Evolutionary conservation across 306 rosid genomes (phyloP).

Genomic region (Rosa rugosa): DNA sequence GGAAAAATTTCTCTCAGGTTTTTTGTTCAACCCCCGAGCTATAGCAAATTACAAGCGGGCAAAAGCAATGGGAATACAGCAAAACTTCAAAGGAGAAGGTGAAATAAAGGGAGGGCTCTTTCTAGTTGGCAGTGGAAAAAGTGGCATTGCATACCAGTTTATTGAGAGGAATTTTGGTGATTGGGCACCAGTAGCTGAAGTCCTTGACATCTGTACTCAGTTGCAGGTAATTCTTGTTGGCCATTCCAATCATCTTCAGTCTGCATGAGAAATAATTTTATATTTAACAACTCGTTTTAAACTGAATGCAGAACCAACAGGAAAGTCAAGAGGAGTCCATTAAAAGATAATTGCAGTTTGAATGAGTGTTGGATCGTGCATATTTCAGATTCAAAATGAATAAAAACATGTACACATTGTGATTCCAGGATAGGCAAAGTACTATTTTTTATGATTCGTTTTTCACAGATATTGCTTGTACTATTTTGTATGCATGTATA

Average conservation of each 20-base stretch:
- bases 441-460: not conserved
- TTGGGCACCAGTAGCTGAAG: slow-evolving; percentile 89
- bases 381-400: slow-evolving; percentile 10
- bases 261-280: slow-evolving; percentile 15
- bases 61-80: slow-evolving; percentile 54
- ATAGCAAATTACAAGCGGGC: slow-evolving; percentile 79
- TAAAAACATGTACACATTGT: not conserved
- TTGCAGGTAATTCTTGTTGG: slow-evolving; percentile 51
- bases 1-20: slow-evolving; percentile 80
- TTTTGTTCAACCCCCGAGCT: slow-evolving; percentile 74
- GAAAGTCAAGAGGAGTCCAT: slow-evolving; percentile 35
- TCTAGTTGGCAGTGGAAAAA: slow-evolving; percentile 63
- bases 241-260: not conserved
- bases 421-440: not conserved
- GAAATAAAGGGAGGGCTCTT: slow-evolving; percentile 90
- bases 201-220: slow-evolving; percentile 65
- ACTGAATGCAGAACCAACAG: slow-evolving; percentile 50
- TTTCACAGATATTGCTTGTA: not conserved
- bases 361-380: slow-evolving; percentile 3
- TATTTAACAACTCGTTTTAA: slow-evolving; percentile 27
- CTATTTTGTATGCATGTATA: not conserved
- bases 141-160: slow-evolving; percentile 85
- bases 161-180: slow-evolving; percentile 92
- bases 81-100: slow-evolving; percentile 86
- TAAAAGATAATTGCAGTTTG: slow-evolving; percentile 24